These are phyloP conservation scores for Saccharomyces hybrid DNA, from an alignment of 1,139 yeast species.

Conservation along the genomic window DNA sequence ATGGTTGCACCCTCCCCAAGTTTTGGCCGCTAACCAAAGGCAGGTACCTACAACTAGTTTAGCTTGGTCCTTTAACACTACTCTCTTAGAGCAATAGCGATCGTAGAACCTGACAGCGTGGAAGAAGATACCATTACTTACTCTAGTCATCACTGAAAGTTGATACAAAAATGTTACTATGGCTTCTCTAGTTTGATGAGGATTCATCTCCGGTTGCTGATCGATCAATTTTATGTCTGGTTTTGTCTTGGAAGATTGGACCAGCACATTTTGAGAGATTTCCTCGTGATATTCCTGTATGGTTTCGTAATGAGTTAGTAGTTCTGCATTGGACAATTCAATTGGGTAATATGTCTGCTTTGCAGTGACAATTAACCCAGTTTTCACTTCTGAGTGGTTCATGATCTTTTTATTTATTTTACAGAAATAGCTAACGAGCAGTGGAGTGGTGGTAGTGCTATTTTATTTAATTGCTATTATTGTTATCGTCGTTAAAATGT, in stretches of 20 bases:
- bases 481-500: neutral
- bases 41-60: constrained; percentile 92
- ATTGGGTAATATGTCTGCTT: constrained; percentile 41
- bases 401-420: neutral
- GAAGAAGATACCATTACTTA: constrained; percentile 73
- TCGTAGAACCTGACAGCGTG: constrained; percentile 65
- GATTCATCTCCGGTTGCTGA: constrained; percentile 93
- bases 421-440: neutral
- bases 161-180: constrained; percentile 53
- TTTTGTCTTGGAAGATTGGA: constrained; percentile 34
- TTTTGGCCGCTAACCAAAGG: constrained; percentile 88
- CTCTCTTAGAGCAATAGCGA: constrained; percentile 83
- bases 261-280: constrained; percentile 39
- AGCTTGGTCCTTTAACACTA: constrained; percentile 87
- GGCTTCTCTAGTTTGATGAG: constrained; percentile 57
- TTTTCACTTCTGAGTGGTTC: neutral
- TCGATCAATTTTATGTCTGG: constrained; percentile 67
- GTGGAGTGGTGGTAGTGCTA: neutral
- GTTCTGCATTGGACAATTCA: constrained; percentile 44
- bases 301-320: constrained; percentile 40
- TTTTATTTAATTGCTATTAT: neutral
- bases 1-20: constrained; percentile 67
- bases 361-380: constrained; percentile 35
- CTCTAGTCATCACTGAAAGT: constrained; percentile 57
- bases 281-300: constrained; percentile 50